Base-by-base conservation (phyloP, 1,284 basidiomycete species). In the Ustilago bromivora region DNA sequence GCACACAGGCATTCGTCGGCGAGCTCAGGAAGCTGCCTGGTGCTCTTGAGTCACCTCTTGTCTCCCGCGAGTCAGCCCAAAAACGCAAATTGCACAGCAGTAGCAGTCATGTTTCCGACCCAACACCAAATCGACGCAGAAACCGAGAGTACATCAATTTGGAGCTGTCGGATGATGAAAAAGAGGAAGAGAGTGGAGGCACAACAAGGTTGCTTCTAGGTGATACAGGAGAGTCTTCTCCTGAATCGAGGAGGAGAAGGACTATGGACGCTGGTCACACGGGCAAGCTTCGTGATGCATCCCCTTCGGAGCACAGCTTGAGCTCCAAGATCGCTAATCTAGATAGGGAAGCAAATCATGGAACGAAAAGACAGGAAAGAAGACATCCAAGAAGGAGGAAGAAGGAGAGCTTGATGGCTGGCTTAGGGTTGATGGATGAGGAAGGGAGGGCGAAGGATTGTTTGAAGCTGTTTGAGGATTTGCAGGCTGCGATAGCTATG, bases 1-100 rank as follows among this genome's bases (percentile, higher is more conserved):
- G 76, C 38, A 78, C 76, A 46, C 76, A 78, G 40, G 76, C 76
- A 5, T 78, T 78, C 51, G 71, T 78, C 1, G 76, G 76, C 4
- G 76, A 75, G 46, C 62, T 78, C 35, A 64, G 62, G 23, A 78
- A 78, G 63, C 62, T 78, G 2, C 71, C 75, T 17, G 60, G 61
- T 34, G 67, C 58, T 1, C 58, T 62, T 15, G 65, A 72, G 51
- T 76, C 74, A 32, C 74, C 74, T 43, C 55, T 76, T 15, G 32
- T 76, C 36, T 52, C 61, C 12, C 49, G 69, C 35, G 28, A 61
- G 28, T 62, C 62, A 38, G 55, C 66, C 23, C 23, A 28, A 3
- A 76, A 76, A 53, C 43, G 69, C 19, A 76, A 76, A 51, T 41
- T 64, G 23, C 32, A 51, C 23, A 51, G 55, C 40, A 28, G 9